Evolutionary conservation across 2,329 filamentous ascomycete species (phyloP).

Genomic region (Beauveria caledonica): DNA sequence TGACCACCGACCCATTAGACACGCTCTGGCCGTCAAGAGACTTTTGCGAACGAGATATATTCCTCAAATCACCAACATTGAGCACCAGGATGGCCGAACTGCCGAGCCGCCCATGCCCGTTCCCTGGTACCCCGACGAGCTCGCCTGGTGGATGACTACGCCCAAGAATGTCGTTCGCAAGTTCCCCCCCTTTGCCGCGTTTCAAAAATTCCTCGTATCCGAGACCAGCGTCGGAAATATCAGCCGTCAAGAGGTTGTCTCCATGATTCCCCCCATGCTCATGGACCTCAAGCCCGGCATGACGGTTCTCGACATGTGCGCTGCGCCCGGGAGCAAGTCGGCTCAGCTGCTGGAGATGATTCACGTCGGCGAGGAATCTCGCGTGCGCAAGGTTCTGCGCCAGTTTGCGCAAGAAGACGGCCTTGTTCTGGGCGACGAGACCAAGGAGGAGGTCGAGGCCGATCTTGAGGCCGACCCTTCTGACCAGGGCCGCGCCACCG

Average conservation of each 20-base stretch:
- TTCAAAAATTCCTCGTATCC: conserved; percentile 95
- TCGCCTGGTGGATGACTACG: conserved; percentile 97
- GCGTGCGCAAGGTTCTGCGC: conserved; percentile 64
- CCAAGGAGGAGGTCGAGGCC: conserved; percentile 37
- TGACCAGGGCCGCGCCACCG: conserved; percentile 83
- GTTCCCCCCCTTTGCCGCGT: conserved; percentile 86
- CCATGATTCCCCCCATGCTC: conserved; percentile 94
- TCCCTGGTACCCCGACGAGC: conserved; percentile 86
- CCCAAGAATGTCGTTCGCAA: conserved; percentile 93
- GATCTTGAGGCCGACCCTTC: conserved; percentile 50
- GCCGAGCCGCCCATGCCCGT: conserved; percentile 79
- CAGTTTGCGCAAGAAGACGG: conserved; percentile 54
- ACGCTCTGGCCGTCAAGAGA: conserved; percentile 86
- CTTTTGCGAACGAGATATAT: conserved; percentile 84
- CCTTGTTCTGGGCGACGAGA: conserved; percentile 40
- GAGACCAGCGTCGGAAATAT: conserved; percentile 98
- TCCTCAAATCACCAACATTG: conserved; percentile 78
- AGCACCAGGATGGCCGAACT: conserved; percentile 69
- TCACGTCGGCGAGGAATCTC: conserved; percentile 82
- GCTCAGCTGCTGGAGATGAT: conserved; percentile 93
- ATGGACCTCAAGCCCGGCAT: conserved; percentile 88
- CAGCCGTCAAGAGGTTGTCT: conserved; percentile 92
- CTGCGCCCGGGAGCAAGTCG: conserved; percentile 93
- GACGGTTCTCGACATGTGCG: conserved; percentile 91
- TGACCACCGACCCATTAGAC: conserved; percentile 37